These are phyloP conservation scores for Diplodia seriata DNA, from an alignment of 2,329 filamentous ascomycete species.

Conservation along the genomic window DNA sequence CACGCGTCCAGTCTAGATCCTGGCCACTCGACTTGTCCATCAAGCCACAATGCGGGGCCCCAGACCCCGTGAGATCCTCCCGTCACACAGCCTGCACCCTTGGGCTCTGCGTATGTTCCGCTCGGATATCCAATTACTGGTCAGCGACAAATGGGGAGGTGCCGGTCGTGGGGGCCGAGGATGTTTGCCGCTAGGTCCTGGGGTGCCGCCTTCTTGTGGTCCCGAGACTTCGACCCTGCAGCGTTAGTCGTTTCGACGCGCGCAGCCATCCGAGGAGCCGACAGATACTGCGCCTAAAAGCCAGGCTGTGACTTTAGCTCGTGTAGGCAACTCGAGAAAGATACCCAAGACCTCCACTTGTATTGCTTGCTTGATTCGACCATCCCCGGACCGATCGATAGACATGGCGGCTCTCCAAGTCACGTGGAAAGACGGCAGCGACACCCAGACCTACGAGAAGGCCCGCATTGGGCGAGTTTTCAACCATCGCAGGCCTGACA, in stretches of 20 bases:
- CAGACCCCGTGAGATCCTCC: neutral
- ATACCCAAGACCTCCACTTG: neutral
- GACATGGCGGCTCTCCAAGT: constrained; percentile 33
- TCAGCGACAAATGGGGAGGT: neutral
- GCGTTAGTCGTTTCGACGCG: neutral
- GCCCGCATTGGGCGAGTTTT: constrained; percentile 54
- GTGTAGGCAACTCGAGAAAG: neutral
- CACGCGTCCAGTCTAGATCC: constrained; percentile 19
- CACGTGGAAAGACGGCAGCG: constrained; percentile 34
- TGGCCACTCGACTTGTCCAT: neutral
- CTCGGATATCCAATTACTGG: neutral
- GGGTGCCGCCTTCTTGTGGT: constrained; percentile 9
- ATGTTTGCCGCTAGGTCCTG: neutral
- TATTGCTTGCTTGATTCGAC: neutral
- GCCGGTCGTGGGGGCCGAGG: constrained; percentile 23
- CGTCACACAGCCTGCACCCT: neutral
- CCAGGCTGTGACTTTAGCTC: neutral
- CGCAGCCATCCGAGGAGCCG: constrained; percentile 2
- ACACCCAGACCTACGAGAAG: constrained; percentile 43
- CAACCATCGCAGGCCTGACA: constrained; percentile 51
- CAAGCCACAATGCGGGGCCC: constrained; percentile 32
- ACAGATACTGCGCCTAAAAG: constrained; percentile 5
- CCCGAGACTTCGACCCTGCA: constrained; percentile 22
- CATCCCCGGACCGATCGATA: neutral
- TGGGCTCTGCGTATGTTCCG: no score